These are phyloP conservation scores for Phenoliferia sp. DNA, from an alignment of 1,284 basidiomycete genomes.

Conservation along the genomic window DNA sequence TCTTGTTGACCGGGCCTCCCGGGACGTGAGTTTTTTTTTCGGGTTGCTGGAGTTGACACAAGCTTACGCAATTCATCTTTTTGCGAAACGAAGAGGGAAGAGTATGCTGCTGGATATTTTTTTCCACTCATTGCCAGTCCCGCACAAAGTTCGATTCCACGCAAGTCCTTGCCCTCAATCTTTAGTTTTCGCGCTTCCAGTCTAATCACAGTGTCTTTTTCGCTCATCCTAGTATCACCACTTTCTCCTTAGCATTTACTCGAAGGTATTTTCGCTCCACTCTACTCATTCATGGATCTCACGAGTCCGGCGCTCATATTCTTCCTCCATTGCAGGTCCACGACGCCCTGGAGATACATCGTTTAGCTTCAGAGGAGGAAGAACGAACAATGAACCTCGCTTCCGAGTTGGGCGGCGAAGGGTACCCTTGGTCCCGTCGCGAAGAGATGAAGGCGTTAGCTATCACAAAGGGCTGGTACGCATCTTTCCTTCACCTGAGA, in stretches of 20 bases:
- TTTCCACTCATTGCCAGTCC: constrained; percentile 56
- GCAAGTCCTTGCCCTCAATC: constrained; percentile 61
- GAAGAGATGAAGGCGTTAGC: constrained; percentile 37
- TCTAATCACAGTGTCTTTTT: background rate
- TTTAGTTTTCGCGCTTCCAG: constrained; percentile 49
- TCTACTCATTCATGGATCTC: background rate
- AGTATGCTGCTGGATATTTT: constrained; percentile 64
- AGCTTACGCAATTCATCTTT: background rate
- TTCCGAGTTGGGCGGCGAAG: constrained; percentile 15
- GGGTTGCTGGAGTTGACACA: background rate
- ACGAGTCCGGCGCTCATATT: background rate
- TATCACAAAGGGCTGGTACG: constrained; percentile 35
- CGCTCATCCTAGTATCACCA: background rate
- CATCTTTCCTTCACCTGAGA: background rate
- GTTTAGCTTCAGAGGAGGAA: constrained; percentile 45
- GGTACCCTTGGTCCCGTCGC: constrained; percentile 35
- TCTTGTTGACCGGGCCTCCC: constrained; percentile 52
- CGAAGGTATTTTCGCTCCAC: background rate
- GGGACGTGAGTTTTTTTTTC: constrained; percentile 40
- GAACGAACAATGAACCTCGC: constrained; percentile 35
- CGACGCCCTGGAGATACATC: constrained; percentile 34
- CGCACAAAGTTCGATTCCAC: constrained; percentile 59
- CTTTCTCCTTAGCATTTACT: background rate
- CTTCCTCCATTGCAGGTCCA: constrained; percentile 31
- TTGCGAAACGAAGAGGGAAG: constrained; percentile 42